Conservation (phyloP, 2,329 filamentous ascomycete species). For the Colletotrichum abscissum region DNA sequence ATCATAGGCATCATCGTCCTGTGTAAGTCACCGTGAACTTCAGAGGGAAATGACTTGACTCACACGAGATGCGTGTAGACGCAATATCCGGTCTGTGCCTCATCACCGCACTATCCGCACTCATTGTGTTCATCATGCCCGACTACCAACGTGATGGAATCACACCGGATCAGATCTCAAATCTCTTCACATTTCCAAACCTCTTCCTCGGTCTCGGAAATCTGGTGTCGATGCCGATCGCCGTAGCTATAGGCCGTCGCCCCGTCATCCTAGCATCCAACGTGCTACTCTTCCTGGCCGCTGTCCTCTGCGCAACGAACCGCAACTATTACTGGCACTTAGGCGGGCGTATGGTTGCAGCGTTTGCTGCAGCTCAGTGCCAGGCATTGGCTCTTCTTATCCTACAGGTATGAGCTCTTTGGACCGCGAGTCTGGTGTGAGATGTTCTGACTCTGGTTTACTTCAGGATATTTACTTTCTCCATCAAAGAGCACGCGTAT, state of each 20-base stretch:
- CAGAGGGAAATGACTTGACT: neutral
- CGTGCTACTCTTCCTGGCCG: slow-evolving; percentile 41
- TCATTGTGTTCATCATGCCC: slow-evolving; percentile 37
- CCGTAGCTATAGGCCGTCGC: slow-evolving; percentile 45
- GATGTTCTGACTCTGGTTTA: neutral
- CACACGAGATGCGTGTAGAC: neutral
- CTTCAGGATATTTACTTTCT: slow-evolving; percentile 27
- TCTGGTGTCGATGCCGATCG: slow-evolving; percentile 49
- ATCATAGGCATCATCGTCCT: slow-evolving; percentile 37
- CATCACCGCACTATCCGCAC: slow-evolving; percentile 36
- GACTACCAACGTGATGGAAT: slow-evolving; percentile 35
- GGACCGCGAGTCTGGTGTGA: no score
- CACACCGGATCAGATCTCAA: slow-evolving; percentile 30
- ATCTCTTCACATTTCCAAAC: slow-evolving; percentile 45
- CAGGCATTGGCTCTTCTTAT: slow-evolving; percentile 27
- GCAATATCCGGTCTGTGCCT: slow-evolving; percentile 34
- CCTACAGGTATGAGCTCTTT: slow-evolving; percentile 2
- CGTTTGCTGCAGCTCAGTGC: slow-evolving; percentile 18
- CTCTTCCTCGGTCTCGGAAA: slow-evolving; percentile 43
- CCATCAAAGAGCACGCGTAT: slow-evolving; percentile 23
- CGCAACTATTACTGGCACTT: slow-evolving; percentile 26
- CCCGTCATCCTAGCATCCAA: slow-evolving; percentile 44
- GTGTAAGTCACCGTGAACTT: slow-evolving; percentile 4
- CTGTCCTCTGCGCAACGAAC: slow-evolving; percentile 36
- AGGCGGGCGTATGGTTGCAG: slow-evolving; percentile 21